Base-by-base conservation (phyloP, 495 filamentous ascomycete genomes). In the Aspergillus coremiiformis region DNA sequence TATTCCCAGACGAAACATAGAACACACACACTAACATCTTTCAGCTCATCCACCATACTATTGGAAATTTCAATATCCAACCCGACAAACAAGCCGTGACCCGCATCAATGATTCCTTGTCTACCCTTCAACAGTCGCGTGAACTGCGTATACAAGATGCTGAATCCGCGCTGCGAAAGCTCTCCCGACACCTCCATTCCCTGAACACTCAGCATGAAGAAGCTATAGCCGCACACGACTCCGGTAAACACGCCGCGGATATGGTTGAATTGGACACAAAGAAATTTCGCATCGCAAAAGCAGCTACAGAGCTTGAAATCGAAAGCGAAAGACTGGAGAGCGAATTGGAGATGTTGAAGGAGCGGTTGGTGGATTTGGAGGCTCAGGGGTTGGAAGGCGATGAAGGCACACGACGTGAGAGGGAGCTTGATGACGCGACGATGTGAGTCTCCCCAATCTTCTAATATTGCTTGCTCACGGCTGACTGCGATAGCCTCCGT, bases 281-380 rank as follows among this genome's bases (percentile, higher is more conserved):
- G 63, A 97, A 96, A 68, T 98, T 97, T 68, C 86, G 89, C 47
- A 80, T 88, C 50, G 93, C 93, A 6, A 98, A 98, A 68, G 80
- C 84, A 9, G 88, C 85, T 0, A 83, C 82, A 0, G 93, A 96
- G 59, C 71, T 92, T 2, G 93, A 98, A 72, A 90, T 92, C 64
- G 91, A 96, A 66, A 84, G 86, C 24, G 92, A 96, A 68, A 77
- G 92, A 2, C 72, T 98, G 32, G 84, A 91, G 58, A 80, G 81
- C 21, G 90, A 96, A 66, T 70, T 92, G 29, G 86, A 84, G 35
- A 81, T 87, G 62, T 70, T 96, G 49, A 84, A 84, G 55, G 83
- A 81, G 44, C 72, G 84, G 37, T 64, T 96, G 63, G 85, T 87
- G 29, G 89, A 90, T 61, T 67, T 96, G 29, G 93, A 97, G 63